Base-by-base conservation (phyloP, 352 stramenopile genomes). In the Sclerospora graminicola region DNA sequence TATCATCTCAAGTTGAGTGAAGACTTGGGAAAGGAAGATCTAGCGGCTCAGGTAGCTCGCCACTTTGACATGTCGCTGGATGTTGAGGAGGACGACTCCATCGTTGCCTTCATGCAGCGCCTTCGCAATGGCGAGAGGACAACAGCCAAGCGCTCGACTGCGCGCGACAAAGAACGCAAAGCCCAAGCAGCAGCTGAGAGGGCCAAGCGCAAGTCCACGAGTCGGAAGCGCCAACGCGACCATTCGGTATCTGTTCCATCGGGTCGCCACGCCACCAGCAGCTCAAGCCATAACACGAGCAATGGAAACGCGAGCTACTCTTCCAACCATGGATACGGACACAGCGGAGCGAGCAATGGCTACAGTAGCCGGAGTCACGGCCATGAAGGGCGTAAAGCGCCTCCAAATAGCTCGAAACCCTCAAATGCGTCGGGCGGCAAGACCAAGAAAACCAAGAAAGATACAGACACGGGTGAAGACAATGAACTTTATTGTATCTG, bases 401-500 rank as follows among this genome's bases (percentile, higher is more conserved):
- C 52, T 10, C 40, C 58, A 26, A 60, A 19, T 16, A 55, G 29
- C 39, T 58, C 44, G 19, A 61, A 69, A 40, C 20, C 42, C 11
- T 41, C 46, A n/a, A 60, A 54, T 38, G 33, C 36, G 31, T 41
- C 48, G 20, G 36, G 38, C 15, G 46, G 52, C 47, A 74, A 74
- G 50, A 52, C 30, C 38, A 70, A 74, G 46, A 81, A 81, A 51
- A 72, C 62, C 47, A 84, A 85, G 53, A 78, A 77, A 51, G 66
- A 82, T 47, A 57, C 77, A 18, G 70, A 82, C 47, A 63, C 62
- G 28, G 63, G 70, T 50, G 77, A 92, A 42, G 77, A 89, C 66
- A 89, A 92, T 47, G 77, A 89, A 51, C 75, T 92, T 18, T 92
- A 92, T 54, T 92, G 81, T 50, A 81, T 92, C 49, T 92, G 81